Evolutionary conservation across 2,329 filamentous ascomycete species (phyloP).

Genomic region (Fusarium avenaceum): DNA sequence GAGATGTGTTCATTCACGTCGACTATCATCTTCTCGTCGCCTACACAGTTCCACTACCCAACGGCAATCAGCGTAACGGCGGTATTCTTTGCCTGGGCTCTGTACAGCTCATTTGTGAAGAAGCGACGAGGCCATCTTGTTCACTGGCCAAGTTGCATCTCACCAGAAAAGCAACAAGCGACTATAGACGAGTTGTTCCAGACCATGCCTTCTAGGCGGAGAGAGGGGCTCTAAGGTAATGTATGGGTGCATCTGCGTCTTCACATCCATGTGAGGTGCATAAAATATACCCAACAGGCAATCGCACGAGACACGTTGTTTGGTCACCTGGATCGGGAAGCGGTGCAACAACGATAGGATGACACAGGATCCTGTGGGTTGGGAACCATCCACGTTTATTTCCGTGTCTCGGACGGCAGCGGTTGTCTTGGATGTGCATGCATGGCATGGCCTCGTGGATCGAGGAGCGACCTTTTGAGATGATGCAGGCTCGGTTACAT

Average conservation of each 20-base stretch:
- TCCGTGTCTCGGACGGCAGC: constrained; percentile 45
- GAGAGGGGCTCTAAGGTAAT: constrained; percentile 40
- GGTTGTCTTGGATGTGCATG: constrained; percentile 42
- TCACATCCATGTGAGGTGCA: constrained; percentile 7
- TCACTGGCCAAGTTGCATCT: constrained; percentile 50
- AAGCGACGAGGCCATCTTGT: constrained; percentile 53
- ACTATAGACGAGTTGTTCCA: constrained; percentile 44
- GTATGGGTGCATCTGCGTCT: constrained; percentile 4
- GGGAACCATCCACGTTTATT: constrained; percentile 46
- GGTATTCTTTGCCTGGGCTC: constrained; percentile 54
- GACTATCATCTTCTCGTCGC: constrained; percentile 74
- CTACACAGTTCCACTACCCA: constrained; percentile 75
- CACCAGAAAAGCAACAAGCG: constrained; percentile 44
- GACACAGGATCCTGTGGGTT: constrained; percentile 40
- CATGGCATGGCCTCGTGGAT: constrained; percentile 42
- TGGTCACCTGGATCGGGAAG: constrained; percentile 46
- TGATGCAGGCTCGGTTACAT: constrained; percentile 37
- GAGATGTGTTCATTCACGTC: constrained; percentile 75
- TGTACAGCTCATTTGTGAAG: constrained; percentile 52
- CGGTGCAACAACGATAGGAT: constrained; percentile 45
- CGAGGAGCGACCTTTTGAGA: constrained; percentile 36
- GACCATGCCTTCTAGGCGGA: constrained; percentile 33
- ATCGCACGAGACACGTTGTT: constrained; percentile 43
- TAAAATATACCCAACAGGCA: constrained; percentile 11
- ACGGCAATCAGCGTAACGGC: constrained; percentile 69